phyloP scores from a whole-genome alignment of 73 alveolate genomes.

The Breviolum minutum region DNA sequence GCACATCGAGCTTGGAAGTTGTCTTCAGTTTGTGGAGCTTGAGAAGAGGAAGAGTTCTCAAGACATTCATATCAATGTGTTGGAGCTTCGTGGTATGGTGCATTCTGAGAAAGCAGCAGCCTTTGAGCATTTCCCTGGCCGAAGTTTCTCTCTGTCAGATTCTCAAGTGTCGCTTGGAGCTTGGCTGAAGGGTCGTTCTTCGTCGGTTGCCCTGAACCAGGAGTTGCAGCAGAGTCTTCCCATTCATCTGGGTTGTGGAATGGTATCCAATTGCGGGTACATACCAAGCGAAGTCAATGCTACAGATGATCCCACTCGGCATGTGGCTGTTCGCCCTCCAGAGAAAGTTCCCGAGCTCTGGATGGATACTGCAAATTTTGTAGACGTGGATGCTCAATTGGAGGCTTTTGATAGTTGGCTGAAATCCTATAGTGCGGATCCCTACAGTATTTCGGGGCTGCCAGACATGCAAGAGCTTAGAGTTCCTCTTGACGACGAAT shows the following conservation, averaged over 20 bases:
- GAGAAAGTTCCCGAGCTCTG: background rate
- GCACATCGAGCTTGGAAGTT: background rate
- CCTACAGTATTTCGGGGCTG: background rate
- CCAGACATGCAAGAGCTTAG: background rate
- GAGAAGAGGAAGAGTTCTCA: too few relatives aligned
- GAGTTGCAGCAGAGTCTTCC: slow-evolving; percentile 12
- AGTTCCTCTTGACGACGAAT: background rate
- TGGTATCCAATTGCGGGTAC: slow-evolving; percentile 1
- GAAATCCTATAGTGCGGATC: background rate
- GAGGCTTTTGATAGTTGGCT: background rate
- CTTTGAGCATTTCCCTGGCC: background rate
- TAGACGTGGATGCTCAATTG: background rate
- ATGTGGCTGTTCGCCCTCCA: background rate
- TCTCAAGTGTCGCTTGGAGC: slow-evolving; percentile 23
- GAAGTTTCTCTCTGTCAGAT: background rate
- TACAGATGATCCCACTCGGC: slow-evolving; percentile 17
- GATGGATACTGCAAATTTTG: background rate
- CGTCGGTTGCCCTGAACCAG: background rate
- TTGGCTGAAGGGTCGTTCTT: slow-evolving; percentile 3
- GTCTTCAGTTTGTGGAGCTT: background rate
- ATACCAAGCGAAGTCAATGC: background rate
- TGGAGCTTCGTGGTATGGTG: background rate
- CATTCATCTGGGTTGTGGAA: background rate
- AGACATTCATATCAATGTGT: slow-evolving; percentile 3
- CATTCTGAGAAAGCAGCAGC: background rate